phyloP scores from a whole-genome alignment of 2,329 filamentous ascomycete genomes.

The Penicillium sp. region DNA sequence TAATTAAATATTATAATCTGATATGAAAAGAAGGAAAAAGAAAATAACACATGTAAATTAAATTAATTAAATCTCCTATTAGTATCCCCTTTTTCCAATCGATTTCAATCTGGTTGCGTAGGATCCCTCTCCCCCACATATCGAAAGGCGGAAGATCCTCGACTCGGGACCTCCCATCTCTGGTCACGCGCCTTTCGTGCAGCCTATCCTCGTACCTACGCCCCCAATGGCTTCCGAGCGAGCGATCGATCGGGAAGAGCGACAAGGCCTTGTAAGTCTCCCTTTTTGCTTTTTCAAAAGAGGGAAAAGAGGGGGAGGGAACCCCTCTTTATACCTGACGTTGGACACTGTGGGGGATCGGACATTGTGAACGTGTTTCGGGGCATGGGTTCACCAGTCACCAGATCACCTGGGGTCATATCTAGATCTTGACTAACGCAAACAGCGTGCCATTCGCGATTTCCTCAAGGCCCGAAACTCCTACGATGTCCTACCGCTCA shows the following conservation, averaged over 20 bases:
- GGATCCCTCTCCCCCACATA: slow-evolving; percentile 14
- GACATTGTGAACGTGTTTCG: slow-evolving; percentile 13
- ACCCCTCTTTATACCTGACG: slow-evolving; percentile 5
- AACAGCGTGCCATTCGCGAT: slow-evolving; percentile 82
- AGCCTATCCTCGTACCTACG: slow-evolving; percentile 51
- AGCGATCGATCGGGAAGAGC: slow-evolving; percentile 51
- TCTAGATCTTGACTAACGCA: slow-evolving; percentile 31
- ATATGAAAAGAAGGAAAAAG: not conserved
- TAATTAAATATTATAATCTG: not conserved
- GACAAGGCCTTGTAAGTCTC: slow-evolving; percentile 49
- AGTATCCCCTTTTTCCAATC: not conserved
- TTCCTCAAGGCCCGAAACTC: slow-evolving; percentile 95
- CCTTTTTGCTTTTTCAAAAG: slow-evolving; percentile 13
- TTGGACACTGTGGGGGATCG: slow-evolving; percentile 3
- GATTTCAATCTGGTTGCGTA: not conserved
- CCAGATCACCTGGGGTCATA: slow-evolving; percentile 6
- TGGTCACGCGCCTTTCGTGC: slow-evolving; percentile 51
- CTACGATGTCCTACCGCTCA: slow-evolving; percentile 95
- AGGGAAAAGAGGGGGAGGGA: not conserved
- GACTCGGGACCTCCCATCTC: slow-evolving; percentile 23
- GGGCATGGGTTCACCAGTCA: slow-evolving; percentile 7
- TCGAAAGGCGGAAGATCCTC: slow-evolving; percentile 28
- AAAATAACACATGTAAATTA: not conserved
- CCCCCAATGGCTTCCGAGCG: slow-evolving; percentile 48
- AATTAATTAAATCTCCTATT: too few species aligned